Base-by-base conservation (phyloP, 257 asterid genomes). In the Datura wrightii region DNA sequence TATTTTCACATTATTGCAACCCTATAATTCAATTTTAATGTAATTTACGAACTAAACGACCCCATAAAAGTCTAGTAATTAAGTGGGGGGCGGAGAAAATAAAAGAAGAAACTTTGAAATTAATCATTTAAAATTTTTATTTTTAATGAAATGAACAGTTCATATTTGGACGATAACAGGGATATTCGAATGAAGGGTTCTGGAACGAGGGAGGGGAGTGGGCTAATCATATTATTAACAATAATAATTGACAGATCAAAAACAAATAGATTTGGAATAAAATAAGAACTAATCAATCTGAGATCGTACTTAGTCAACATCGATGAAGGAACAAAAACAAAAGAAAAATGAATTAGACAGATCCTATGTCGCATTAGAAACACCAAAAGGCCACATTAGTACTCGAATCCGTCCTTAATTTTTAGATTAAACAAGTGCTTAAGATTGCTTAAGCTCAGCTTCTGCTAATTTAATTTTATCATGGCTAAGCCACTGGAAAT, bases 251-350 rank as follows among this genome's bases (percentile, higher is more conserved):
- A 1, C 53, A 69, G 79, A 69, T 69, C 5, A 69, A 39, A 24
- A 69, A 41, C 79, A 69, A 16, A 8, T 39, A 69, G 16, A 8
- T 24, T 39, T 69, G 53, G 79, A 8, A 39, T 16, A 69, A 69
- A 74, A 74, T 48, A 74, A 48, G 81, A 48, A 24, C 8, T 24
- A 74, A 48, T 48, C 42, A 24, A 48, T 69, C 24, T 48, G 39
- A 46, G 80, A 72, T 72, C 59, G 80, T 19, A 46, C 80, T 72
- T 48, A 24, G 81, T 74, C 81, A 74, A 24, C 60, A 24, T 74
- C 19, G 42, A 6, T 52, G 44, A 44, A 70, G 79, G 67, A 59
- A 59, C 37, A 59, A 59, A 58, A 13, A 54, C 0, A n/a, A 56
- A 5, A 58, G 6, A 58, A n/a, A 60, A 62, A 36, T 58, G 5